phyloP scores from a whole-genome alignment of 2,329 filamentous ascomycete genomes.

The Cercospora janseana region DNA sequence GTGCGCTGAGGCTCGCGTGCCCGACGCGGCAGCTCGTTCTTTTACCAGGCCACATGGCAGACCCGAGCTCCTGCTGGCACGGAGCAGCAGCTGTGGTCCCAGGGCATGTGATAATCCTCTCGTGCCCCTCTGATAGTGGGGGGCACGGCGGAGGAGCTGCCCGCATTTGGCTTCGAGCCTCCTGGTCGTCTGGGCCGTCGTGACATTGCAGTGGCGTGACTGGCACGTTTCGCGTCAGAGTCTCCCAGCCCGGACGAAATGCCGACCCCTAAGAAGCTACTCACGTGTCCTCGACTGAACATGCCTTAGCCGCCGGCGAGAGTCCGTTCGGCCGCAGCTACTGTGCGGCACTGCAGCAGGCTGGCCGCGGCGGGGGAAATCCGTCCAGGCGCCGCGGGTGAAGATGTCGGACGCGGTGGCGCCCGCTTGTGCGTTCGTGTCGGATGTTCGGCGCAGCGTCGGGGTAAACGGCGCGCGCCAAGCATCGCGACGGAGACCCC shows the following conservation, averaged over 20 bases:
- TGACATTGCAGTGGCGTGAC: neutral
- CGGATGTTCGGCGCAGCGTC: too few relatives aligned
- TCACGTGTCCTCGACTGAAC: constrained; percentile 2
- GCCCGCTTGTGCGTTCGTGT: too few relatives aligned
- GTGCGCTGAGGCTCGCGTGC: constrained; percentile 16
- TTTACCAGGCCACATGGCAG: constrained; percentile 14
- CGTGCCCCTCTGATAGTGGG: constrained; percentile 10
- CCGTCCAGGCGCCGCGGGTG: too few relatives aligned
- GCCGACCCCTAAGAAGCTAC: neutral
- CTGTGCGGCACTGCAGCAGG: too few relatives aligned
- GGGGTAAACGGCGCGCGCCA: too few relatives aligned
- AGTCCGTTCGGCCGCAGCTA: too few relatives aligned
- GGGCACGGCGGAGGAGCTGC: constrained; percentile 11
- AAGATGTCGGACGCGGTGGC: too few relatives aligned
- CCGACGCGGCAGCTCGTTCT: constrained; percentile 16
- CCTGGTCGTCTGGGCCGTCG: constrained; percentile 5
- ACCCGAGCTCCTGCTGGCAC: neutral
- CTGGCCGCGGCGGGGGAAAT: too few relatives aligned
- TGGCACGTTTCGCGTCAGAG: neutral
- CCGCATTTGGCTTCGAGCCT: constrained; percentile 13
- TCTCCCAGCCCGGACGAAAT: neutral
- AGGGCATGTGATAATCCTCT: constrained; percentile 22
- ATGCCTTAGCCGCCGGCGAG: neutral
- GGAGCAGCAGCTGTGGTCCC: constrained; percentile 15
- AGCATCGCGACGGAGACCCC: too few relatives aligned